phyloP scores from a whole-genome alignment of 2,329 filamentous ascomycete species.

The Cadophora sp. region DNA sequence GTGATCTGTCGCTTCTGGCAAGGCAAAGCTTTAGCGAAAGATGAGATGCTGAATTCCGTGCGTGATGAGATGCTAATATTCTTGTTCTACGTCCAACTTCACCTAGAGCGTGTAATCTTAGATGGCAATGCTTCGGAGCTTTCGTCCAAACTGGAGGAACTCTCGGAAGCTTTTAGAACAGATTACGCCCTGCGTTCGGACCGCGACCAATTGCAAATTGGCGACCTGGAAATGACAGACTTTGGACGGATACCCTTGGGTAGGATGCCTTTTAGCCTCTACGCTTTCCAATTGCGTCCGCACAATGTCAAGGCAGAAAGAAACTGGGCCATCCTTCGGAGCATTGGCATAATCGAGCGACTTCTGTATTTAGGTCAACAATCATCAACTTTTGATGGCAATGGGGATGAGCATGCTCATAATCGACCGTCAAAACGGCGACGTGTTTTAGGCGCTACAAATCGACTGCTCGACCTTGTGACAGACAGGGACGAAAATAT shows the following conservation, averaged over 20 bases:
- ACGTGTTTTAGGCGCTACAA: slow-evolving; percentile 32
- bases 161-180: slow-evolving; percentile 73
- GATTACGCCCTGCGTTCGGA: slow-evolving; percentile 80
- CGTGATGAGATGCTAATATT: slow-evolving; percentile 81
- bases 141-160: slow-evolving; percentile 60
- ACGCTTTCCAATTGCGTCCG: slow-evolving; percentile 59
- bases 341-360: slow-evolving; percentile 62
- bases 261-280: slow-evolving; percentile 50
- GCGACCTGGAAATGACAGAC: slow-evolving; percentile 66
- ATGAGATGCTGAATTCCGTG: slow-evolving; percentile 61
- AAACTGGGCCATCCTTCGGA: slow-evolving; percentile 65
- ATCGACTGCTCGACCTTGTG: slow-evolving; percentile 40
- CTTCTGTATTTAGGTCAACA: slow-evolving; percentile 35
- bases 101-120: slow-evolving; percentile 63
- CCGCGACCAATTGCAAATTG: slow-evolving; percentile 76
- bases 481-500: slow-evolving; percentile 35
- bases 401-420: slow-evolving; percentile 26
- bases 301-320: slow-evolving; percentile 62
- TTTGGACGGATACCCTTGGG: slow-evolving; percentile 39
- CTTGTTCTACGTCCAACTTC: slow-evolving; percentile 69
- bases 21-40: slow-evolving; percentile 67
- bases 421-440: slow-evolving; percentile 43
- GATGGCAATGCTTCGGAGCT: slow-evolving; percentile 47
- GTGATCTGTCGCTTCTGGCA: slow-evolving; percentile 80
- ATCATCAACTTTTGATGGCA: slow-evolving; percentile 13